A percentile compares a stretch with the other conserved stretches of the same genome.
phyloP scores from a whole-genome alignment of 2,329 filamentous ascomycete genomes.

The Grosmannia serpens region DNA sequence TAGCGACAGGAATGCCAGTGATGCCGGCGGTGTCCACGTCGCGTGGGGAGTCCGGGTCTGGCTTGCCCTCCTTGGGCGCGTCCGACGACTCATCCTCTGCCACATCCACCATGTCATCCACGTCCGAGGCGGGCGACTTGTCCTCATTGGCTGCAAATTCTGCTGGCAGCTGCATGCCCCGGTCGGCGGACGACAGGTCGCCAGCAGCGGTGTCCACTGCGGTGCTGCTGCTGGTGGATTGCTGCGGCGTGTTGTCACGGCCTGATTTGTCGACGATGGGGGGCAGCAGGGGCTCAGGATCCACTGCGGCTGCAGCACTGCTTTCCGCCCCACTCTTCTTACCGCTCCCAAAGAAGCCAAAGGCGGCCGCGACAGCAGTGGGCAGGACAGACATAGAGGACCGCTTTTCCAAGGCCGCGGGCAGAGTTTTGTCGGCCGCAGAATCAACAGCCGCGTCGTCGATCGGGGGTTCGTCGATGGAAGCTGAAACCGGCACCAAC shows the following conservation, averaged over 20 bases:
- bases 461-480: not conserved
- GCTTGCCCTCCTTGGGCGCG: not conserved
- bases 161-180: not conserved
- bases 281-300: not conserved
- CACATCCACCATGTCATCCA: not conserved
- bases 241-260: not conserved
- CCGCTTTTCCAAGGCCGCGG: not conserved
- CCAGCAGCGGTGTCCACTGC: not conserved
- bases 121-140: not conserved
- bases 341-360: not conserved
- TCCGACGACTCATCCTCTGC: not conserved
- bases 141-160: not conserved
- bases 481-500: not conserved
- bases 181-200: not conserved
- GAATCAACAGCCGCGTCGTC: not conserved
- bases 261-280: not conserved
- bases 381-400: not conserved
- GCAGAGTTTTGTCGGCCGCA: not conserved
- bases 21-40: not conserved
- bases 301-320: not conserved
- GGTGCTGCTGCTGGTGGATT: not conserved
- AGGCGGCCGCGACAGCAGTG: not conserved
- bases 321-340: not conserved
- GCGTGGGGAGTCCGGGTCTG: not conserved
- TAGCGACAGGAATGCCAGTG: not conserved